phyloP scores from a whole-genome alignment of 129 eudicot genomes.

The Calendula officinalis region DNA sequence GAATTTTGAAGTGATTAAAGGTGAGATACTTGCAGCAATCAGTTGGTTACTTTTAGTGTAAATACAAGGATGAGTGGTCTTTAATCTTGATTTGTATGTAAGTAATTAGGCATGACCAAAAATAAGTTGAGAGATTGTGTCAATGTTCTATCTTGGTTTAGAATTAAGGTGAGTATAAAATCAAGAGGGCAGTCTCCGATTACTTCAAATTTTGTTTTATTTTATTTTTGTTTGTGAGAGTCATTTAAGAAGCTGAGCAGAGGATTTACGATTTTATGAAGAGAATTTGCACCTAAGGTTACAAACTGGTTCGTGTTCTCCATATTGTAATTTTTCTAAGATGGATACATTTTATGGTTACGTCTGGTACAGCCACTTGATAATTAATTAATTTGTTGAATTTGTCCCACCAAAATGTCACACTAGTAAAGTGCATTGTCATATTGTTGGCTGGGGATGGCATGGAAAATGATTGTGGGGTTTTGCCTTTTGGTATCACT shows the following conservation, averaged over 20 bases:
- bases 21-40: slow-evolving; percentile 10
- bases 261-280: slow-evolving; percentile 35
- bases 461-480: not conserved
- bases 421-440: not conserved
- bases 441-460: not conserved
- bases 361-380: too few relatives aligned
- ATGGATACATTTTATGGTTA: not conserved
- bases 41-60: slow-evolving; percentile 26
- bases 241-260: slow-evolving; percentile 4
- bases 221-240: slow-evolving; percentile 23
- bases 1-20: slow-evolving; percentile 44
- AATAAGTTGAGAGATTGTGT: slow-evolving; percentile 29
- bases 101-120: slow-evolving; percentile 31
- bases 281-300: slow-evolving; percentile 38
- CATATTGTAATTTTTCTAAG: slow-evolving; percentile 30
- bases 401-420: too few relatives aligned
- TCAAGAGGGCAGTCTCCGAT: slow-evolving; percentile 42
- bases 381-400: not conserved
- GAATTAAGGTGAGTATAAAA: slow-evolving; percentile 32
- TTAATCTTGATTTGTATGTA: slow-evolving; percentile 7
- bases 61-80: slow-evolving; percentile 11
- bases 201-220: slow-evolving; percentile 23
- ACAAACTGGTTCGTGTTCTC: slow-evolving; percentile 21
- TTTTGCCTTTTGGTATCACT: too few relatives aligned
- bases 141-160: too few relatives aligned